Evolutionary conservation across 1,139 yeast genomes (phyloP).

Genomic region (Zhuliangozyma blackwelliae): DNA sequence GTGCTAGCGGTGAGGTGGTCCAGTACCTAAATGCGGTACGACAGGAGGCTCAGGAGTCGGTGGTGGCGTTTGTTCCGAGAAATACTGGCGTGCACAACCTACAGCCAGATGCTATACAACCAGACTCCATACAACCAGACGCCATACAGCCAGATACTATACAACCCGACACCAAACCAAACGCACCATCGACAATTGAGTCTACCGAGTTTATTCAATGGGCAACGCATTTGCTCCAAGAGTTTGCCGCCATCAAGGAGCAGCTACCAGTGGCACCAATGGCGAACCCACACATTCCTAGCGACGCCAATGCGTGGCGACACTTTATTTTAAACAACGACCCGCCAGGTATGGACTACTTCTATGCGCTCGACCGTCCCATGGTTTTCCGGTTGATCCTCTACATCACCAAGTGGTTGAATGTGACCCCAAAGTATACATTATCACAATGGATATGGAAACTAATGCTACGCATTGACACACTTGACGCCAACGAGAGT

Average conservation of each 20-base stretch:
- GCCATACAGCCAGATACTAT: too few relatives aligned
- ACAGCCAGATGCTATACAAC: too few relatives aligned
- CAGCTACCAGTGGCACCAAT: slow-evolving; percentile 1
- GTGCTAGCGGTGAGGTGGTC: slow-evolving; percentile 18
- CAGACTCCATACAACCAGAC: too few relatives aligned
- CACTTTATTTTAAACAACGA: slow-evolving; percentile 1
- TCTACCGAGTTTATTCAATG: not conserved
- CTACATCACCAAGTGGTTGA: slow-evolving; percentile 38
- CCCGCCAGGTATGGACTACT: slow-evolving; percentile 26
- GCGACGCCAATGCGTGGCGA: slow-evolving; percentile 4
- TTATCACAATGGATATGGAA: slow-evolving; percentile 38
- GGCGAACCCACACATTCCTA: not conserved
- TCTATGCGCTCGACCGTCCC: slow-evolving; percentile 26
- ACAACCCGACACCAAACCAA: not conserved
- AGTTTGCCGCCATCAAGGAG: slow-evolving; percentile 5
- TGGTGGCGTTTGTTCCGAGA: slow-evolving; percentile 8
- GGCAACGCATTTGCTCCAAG: slow-evolving; percentile 2
- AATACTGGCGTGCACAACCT: too few relatives aligned
- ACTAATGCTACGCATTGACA: slow-evolving; percentile 32
- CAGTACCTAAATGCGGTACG: slow-evolving; percentile 27
- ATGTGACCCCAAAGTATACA: slow-evolving; percentile 23
- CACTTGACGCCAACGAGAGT: slow-evolving; percentile 30
- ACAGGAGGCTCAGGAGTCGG: slow-evolving; percentile 19
- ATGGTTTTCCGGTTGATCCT: slow-evolving; percentile 32
- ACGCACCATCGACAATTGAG: not conserved